Base-by-base conservation (phyloP, 2,329 filamentous ascomycete species). In the Alternaria burnsii region DNA sequence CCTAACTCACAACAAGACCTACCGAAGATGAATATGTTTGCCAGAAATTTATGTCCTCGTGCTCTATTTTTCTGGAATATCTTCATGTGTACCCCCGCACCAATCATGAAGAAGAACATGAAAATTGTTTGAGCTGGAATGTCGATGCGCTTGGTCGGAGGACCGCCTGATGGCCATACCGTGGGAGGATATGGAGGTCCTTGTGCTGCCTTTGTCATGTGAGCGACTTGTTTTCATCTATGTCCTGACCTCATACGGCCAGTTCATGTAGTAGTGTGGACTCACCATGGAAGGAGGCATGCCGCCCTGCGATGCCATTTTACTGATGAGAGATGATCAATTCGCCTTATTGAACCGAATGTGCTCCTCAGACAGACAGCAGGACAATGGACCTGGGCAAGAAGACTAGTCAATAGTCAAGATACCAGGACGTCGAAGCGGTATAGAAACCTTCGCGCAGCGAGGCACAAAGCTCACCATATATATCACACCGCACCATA, bases 111-210 rank as follows among this genome's bases (percentile, higher is more conserved):
- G n/a, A 83, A 68, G 22, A 73, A 28, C 34, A 83, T 72, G 61
- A 83, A 80, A 40, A 83, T 71, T 3, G 79, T 67, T 28, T 74
- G 73, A 28, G 79, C 72, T 3, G 82, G 80, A 11, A 83, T 71
- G 54, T 83, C 81, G 53, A 79, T 57, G 6, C 57, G 53, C 42
- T 76, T 70, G 1, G 71, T 71, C 10, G 80, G 73, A 34, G 61
- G 56, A 3, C 81, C 81, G 20, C 82, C 82, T 4, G 80, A 55
- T 9, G 63, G 52, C 71, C 77, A 79, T 44, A 62, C 58, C 36
- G 36, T 55, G 10, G 77, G 76, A 24, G 63, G 52, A 53, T 75
- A 79, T 11, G 76, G 78, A 18, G 71, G 68, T 3, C 68, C 64
- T 61, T 68, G 59, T 28, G 54, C 38, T 54, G 63, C 62, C 71